phyloP scores from a whole-genome alignment of 2,329 filamentous ascomycete genomes.

The Penicillium rolfsii region DNA sequence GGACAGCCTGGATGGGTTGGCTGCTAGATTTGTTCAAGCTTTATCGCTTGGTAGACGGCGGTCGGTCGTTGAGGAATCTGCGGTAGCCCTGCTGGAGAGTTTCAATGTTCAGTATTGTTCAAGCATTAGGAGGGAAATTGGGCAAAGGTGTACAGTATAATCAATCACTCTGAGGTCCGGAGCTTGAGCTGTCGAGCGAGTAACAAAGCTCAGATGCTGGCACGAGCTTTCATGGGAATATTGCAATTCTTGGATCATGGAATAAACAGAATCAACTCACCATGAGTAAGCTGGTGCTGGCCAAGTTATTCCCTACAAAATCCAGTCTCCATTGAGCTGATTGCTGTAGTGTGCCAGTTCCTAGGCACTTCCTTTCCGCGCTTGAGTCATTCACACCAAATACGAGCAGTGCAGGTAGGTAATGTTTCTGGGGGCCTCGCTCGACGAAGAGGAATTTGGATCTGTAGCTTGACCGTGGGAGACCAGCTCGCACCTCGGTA shows the following conservation, averaged over 20 bases:
- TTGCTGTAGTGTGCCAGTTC: neutral
- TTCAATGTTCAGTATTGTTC: neutral
- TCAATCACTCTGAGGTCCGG: neutral
- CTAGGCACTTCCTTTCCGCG: neutral
- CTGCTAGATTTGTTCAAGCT: neutral
- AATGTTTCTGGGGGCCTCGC: no score
- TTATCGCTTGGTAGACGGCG: neutral
- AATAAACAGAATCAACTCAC: neutral
- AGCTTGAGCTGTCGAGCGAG: neutral
- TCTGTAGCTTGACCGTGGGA: neutral
- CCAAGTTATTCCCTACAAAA: neutral
- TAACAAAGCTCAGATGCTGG: neutral
- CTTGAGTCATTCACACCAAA: neutral
- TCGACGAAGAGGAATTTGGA: neutral
- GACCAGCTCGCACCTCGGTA: conserved; percentile 3
- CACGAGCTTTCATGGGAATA: neutral
- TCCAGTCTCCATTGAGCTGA: neutral
- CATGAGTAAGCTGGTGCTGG: neutral
- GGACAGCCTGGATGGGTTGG: no score
- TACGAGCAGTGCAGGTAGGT: neutral
- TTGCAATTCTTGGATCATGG: neutral
- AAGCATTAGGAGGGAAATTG: neutral
- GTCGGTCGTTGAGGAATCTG: neutral
- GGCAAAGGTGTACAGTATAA: neutral
- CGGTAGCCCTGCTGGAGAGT: neutral